Evolutionary conservation across 305 asterid genomes (phyloP), one percentile per base, ranked within the genome.

Genomic region (Fraxinus albicans): DNA sequence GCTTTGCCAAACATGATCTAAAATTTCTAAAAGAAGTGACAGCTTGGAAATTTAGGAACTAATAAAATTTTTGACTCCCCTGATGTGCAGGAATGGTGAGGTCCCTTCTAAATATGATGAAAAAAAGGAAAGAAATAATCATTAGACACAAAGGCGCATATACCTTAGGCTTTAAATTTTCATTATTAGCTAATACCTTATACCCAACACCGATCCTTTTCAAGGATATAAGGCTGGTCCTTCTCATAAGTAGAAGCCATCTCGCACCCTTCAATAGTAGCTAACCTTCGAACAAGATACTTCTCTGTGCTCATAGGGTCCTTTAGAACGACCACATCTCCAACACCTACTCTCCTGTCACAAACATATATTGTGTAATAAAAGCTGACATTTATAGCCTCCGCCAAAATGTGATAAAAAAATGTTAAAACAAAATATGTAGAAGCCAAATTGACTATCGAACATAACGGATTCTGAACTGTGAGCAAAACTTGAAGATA

Each of bases 191-290:
- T 88, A 94, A n/a, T n/a, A n/a, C n/a, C n/a, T n/a, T n/a, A 83
- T 73, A 95, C 97, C 99, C 99, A 95, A 77, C 98, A 95, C 79
- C 93, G 87, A 86, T 94, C 93, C 86, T 88, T 87, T 17, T 87
- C 94, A 76, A 95, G n/a, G n/a, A n/a, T n/a, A n/a, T n/a, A n/a
- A n/a, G n/a, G n/a, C n/a, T n/a, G n/a, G n/a, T n/a, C n/a, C n/a
- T n/a, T n/a, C n/a, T n/a, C n/a, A n/a, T n/a, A n/a, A n/a, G n/a
- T n/a, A n/a, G n/a, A n/a, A n/a, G n/a, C n/a, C n/a, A n/a, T n/a
- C n/a, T n/a, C n/a, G n/a, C n/a, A n/a, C n/a, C n/a, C n/a, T n/a
- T n/a, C n/a, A n/a, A n/a, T n/a, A n/a, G n/a, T n/a, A n/a, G n/a
- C n/a, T n/a, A n/a, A n/a, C n/a, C n/a, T n/a, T n/a, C n/a, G n/a